Percentiles rank a stretch among this genome's conserved stretches.
Conservation (phyloP, 768 basidiomycete species). For the Amanita molliuscula region DNA sequence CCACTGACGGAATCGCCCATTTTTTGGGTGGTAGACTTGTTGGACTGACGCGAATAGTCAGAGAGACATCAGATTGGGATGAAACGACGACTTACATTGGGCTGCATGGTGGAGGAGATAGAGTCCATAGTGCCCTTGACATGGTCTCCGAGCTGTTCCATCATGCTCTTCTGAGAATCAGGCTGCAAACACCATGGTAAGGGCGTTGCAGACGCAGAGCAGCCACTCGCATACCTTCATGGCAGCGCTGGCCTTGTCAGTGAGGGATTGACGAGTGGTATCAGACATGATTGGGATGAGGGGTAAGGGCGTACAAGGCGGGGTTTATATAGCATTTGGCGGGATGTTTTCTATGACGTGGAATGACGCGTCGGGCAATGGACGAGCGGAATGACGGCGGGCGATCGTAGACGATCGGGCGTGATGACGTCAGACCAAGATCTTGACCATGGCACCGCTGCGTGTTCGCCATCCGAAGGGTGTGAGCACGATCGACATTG, state of each 20-base stretch:
- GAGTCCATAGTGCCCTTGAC: conserved; percentile 39
- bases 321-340: background rate
- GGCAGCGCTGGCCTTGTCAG: conserved; percentile 42
- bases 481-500: conserved; percentile 64
- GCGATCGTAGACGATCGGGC: background rate
- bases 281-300: conserved; percentile 36
- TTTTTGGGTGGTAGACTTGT: conserved; percentile 44
- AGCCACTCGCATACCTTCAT: conserved; percentile 29
- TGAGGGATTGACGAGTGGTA: conserved; percentile 43
- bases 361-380: background rate
- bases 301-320: background rate
- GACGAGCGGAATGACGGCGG: background rate
- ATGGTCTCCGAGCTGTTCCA: conserved; percentile 40
- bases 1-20: conserved; percentile 35
- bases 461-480: conserved; percentile 84
- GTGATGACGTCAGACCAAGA: background rate
- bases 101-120: conserved; percentile 35
- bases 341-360: conserved; percentile 2
- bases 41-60: conserved; percentile 18
- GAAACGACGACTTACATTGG: conserved; percentile 24
- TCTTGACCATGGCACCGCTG: conserved; percentile 59
- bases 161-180: conserved; percentile 46
- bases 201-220: background rate
- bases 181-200: conserved; percentile 24
- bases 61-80: background rate